Conservation (phyloP, 1,284 basidiomycete genomes). For the Pulveroboletus sp. region DNA sequence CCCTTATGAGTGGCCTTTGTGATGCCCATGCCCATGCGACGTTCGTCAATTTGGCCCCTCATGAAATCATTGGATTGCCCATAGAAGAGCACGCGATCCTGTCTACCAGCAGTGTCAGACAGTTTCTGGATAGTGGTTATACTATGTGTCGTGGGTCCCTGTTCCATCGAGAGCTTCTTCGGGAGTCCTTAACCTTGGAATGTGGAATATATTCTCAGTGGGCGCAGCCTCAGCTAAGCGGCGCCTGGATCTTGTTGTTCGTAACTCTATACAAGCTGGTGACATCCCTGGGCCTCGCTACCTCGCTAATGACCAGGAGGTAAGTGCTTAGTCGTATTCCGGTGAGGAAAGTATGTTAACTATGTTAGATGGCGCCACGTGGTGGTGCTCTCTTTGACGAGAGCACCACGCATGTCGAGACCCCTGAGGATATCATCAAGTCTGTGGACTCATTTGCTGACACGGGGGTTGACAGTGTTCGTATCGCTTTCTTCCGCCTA, state of each 20-base stretch:
- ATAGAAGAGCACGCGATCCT: slow-evolving; percentile 34
- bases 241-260: slow-evolving; percentile 33
- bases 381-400: slow-evolving; percentile 34
- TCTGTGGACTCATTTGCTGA: slow-evolving; percentile 24
- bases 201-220: slow-evolving; percentile 10
- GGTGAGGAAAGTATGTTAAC: neutral
- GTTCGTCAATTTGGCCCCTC: slow-evolving; percentile 31
- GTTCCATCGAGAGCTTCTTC: neutral
- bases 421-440: slow-evolving; percentile 25
- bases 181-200: neutral
- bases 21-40: slow-evolving; percentile 32
- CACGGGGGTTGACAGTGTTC: slow-evolving; percentile 24
- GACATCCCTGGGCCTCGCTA: slow-evolving; percentile 36
- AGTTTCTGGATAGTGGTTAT: slow-evolving; percentile 36
- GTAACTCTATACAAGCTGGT: slow-evolving; percentile 36
- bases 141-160: slow-evolving; percentile 33
- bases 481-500: neutral
- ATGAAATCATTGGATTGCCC: slow-evolving; percentile 27
- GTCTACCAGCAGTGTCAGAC: slow-evolving; percentile 28
- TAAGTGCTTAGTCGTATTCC: neutral
- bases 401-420: slow-evolving; percentile 34
- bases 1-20: slow-evolving; percentile 34
- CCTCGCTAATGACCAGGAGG: slow-evolving; percentile 36
- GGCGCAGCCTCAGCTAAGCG: slow-evolving; percentile 37
- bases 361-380: slow-evolving; percentile 32